Base-by-base conservation (phyloP, 805 yeast genomes). In the Pichia occidentalis region DNA sequence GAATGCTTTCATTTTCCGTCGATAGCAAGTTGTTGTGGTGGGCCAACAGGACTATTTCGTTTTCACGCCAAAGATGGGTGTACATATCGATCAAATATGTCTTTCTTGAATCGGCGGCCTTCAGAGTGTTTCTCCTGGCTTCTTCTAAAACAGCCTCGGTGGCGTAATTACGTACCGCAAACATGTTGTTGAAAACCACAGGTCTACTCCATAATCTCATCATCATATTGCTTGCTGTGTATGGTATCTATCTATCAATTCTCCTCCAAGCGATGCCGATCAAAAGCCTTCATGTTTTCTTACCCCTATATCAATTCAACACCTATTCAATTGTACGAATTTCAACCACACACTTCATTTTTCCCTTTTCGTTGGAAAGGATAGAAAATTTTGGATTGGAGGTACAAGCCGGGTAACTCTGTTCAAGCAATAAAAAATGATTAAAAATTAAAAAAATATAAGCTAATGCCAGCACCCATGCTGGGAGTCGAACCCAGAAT, bases 11-110 rank as follows among this genome's bases (percentile, higher is more conserved):
- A 54, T 82, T 78, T 46, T 92, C 97, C 11, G 61, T 51, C 48
- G 85, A 79, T 40, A 73, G 59, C 49, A 88, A 62, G 57, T 87
- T 87, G 58, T 86, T 85, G 64, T 85, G 90, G 63, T 92, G 98
- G 5, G 79, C 74, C 49, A 85, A 78, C 39, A 90, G 68, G 11
- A 88, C 67, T 31, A 88, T 77, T 26, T 85, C 78, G 57, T 77
- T 76, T 21, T 61, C 65, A 40, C 79, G 77, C 63, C 86, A 70
- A 45, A 86, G 57, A 45, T 80, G 63, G 44, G 85, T 75, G 67
- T 90, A 90, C 48, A 73, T 67, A 60, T 90, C 95, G 45, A 90
- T 68, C 46, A 90, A 67, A 50, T 77, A 87, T 0, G 97, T 87
- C 65, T 90, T 90, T 64, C 97, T 77, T 4, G 90, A 78, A 28